Evolutionary conservation across 768 basidiomycete genomes (phyloP), one percentile per base, ranked within the genome.

Genomic region (Daedaleopsis sinensis): DNA sequence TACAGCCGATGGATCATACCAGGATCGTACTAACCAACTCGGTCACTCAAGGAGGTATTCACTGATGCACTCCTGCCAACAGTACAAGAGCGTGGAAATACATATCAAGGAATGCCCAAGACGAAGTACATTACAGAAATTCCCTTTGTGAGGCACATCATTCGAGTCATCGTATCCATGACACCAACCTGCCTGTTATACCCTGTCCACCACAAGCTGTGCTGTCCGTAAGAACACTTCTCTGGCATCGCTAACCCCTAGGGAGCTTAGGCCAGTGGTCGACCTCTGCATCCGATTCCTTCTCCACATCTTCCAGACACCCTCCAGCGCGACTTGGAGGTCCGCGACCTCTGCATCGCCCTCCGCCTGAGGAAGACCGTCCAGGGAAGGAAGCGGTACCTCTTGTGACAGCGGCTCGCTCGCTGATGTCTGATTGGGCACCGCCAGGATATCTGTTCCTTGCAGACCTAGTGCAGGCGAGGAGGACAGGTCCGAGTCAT

Each of bases 291-390:
- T 32, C 27, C 27, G 50, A 1, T 48, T 55, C 48, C 53, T 43
- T 32, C 71, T 75, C 32, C 78, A 73, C 11, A 78, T 67, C 68
- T 74, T 82, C 88, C 89, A 90, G 21, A 91, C 70, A 1, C 84
- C 82, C 60, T 76, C 79, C 52, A 89, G 80, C 36, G 81, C 78
- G 39, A 83, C 80, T 43, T 75, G 78, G 49, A 90, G 72, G 27
- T 76, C 76, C 51, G 79, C 76, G 18, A 54, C 61, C 24, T 49
- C 57, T 37, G 55, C 62, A 36, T 59, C 32, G 42, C 62, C 44
- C 39, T 10, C 50, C 18, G 35, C n/a, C 36, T 27, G 27, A 36
- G 24, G 18, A 24, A 55, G 39, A 12, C 3, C 13, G 18, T 12
- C 46, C 23, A 49, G 19, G 3, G 55, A 47, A n/a, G 47, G n/a